Percentiles rank a stretch among this genome's conserved stretches.
phyloP scores from a whole-genome alignment of 306 rosid species.

The Leucaena leucocephala region DNA sequence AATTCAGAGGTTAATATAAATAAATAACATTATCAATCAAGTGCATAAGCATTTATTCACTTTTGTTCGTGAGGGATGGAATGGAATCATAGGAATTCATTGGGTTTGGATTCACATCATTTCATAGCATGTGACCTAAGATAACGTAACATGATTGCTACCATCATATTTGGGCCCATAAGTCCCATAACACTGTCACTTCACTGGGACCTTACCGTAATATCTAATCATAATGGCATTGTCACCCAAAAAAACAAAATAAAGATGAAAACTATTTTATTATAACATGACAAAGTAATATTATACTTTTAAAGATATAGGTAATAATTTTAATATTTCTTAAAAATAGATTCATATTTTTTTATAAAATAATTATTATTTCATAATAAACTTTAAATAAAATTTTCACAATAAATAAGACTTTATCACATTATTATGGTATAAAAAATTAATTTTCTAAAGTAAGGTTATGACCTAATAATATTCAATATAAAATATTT shows the following conservation, averaged over 20 bases:
- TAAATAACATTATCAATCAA: background rate
- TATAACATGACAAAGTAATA: background rate
- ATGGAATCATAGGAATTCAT: slow-evolving; percentile 20
- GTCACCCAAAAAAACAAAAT: background rate
- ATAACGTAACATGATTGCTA: background rate
- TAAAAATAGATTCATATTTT: no score
- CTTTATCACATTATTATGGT: no score
- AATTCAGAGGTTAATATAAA: no score
- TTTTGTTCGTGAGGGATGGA: background rate
- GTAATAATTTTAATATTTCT: background rate
- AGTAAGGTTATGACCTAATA: background rate
- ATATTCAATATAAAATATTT: background rate
- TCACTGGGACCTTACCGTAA: background rate
- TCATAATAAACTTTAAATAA: no score
- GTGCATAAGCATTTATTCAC: background rate
- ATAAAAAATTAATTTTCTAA: no score
- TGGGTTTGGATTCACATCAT: background rate
- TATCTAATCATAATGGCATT: background rate
- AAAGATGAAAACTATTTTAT: background rate
- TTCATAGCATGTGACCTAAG: background rate
- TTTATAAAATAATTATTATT: no score
- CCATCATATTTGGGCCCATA: background rate
- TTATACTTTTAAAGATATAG: background rate
- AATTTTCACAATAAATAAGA: background rate
- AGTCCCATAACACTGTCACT: background rate